Evolutionary conservation across 176 grass and related monocot genomes (phyloP), one percentile per base, ranked within the genome.

Genomic region (Alloteropsis semialata): DNA sequence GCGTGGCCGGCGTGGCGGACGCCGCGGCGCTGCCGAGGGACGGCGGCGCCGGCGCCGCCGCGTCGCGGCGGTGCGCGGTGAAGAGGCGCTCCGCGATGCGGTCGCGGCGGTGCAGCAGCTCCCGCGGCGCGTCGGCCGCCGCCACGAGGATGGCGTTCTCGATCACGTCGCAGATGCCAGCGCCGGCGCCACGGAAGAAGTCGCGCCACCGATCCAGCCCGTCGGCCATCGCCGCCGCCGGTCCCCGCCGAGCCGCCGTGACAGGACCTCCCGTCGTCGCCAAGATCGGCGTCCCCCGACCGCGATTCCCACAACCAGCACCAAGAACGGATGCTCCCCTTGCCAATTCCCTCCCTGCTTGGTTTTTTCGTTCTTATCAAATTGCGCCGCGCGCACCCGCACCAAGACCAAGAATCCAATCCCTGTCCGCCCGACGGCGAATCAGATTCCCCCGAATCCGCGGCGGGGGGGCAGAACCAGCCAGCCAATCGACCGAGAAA

Each of bases 61-160:
- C 69, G 56, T 42, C 80, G 75, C 73, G 82, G 66, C 25, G 67
- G 19, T 84, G 87, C 10, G 75, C 69, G 39, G 80, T 98, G 85
- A 84, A 98, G 29, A 98, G 78, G 3, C 80, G 56, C 87, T 98
- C 92, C 34, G 82, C 91, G 22, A 95, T 82, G 72, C 82, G 91
- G 88, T 93, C 96, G 45, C 96, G 86, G 78, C 87, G 89, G 82
- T 73, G 84, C 65, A 83, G 75, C 49, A 98, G 77, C 46, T 98
- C 92, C 84, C 87, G 86, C 25, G 91, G 92, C 58, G 56, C 82
- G 80, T 93, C 92, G 50, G 84, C 77, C 10, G 89, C 92, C 24
- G 96, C 91, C 8, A 98, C 87, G 43, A 88, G 75, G 79, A 98
- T 84, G 41, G 96, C 92, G 65, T 93, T 88, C 69, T 98, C 92